Evolutionary conservation across 2,329 filamentous ascomycete species (phyloP), one percentile per base, ranked within the genome.

Genomic region (Madurella fahalii): DNA sequence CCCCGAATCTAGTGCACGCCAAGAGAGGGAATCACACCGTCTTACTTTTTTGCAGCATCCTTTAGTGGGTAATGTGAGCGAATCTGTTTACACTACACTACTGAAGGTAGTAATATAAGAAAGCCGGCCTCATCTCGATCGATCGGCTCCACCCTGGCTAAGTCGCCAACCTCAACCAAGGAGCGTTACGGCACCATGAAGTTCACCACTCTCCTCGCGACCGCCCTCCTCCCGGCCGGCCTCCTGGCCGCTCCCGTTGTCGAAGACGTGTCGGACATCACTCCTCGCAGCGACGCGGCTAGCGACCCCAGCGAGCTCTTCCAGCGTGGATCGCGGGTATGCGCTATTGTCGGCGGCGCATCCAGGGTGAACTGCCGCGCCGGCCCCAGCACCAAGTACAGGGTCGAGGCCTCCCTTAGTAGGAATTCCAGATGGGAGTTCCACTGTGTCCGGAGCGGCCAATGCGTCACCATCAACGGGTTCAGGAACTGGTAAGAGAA

Each of bases 201-300:
- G 46, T 18, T 20, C 41, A 30, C 34, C 12, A 39, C 46, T 25
- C 50, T 62, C 37, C 55, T 56, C 5, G n/a, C 40, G 2, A 53
- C 53, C 40, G 54, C 55, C 15, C 44, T 57, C 16, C 50, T 74
- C n/a, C 63, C 67, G 16, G 67, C 9, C 13, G 18, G 48, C 30
- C 41, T 51, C 5, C 2, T 51, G 13, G 48, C 48, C 48, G 48
- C 48, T 12, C 48, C 48, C 4, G 13, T 43, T 2, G 30, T 30
- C 16, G 47, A 43, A 4, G 40, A 50, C 4, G 7, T 25, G 25
- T 25, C 25, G 25, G 25, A 25, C 25, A 25, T 25, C 25, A 25
- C 25, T 25, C 25, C 25, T 25, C 25, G 25, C 9, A 11, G 2
- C 2, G 16, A 5, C 16, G 13, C 32, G 9, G 40, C 20, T 9